Conservation (phyloP, 441 rosid genomes). For the Syzygium malaccense region DNA sequence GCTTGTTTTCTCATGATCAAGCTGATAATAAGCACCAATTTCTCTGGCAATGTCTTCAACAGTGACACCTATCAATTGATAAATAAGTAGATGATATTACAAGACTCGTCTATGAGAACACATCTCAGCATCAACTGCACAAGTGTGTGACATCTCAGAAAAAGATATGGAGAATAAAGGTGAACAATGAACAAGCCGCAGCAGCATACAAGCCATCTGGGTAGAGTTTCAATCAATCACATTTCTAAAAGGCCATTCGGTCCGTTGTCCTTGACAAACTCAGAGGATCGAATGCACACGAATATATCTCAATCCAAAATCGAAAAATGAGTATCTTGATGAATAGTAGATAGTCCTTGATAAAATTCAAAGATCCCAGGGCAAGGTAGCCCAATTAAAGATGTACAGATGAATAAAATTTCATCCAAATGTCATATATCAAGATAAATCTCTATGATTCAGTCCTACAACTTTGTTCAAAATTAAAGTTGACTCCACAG, state of each 20-base stretch:
- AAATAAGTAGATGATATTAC: slow-evolving; percentile 11
- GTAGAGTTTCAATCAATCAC: not conserved
- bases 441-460: not conserved
- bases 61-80: slow-evolving; percentile 41
- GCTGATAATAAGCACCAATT: slow-evolving; percentile 41
- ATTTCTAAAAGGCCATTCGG: not conserved
- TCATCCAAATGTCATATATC: not conserved
- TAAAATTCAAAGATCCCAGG: not conserved
- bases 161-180: not conserved
- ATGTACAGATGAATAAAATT: not conserved
- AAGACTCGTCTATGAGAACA: not conserved
- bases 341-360: not conserved
- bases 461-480: not conserved
- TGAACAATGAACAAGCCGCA: not conserved
- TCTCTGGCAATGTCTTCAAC: slow-evolving; percentile 57
- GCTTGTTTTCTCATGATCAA: slow-evolving; percentile 20
- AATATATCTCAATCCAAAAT: not conserved
- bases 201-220: not conserved
- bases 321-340: not conserved
- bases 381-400: not conserved
- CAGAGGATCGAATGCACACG: not conserved
- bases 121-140: not conserved
- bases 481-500: not conserved
- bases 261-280: not conserved
- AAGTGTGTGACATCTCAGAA: not conserved